These are phyloP conservation scores for Boletus insuetus DNA, from an alignment of 768 basidiomycete species.

Conservation along the genomic window DNA sequence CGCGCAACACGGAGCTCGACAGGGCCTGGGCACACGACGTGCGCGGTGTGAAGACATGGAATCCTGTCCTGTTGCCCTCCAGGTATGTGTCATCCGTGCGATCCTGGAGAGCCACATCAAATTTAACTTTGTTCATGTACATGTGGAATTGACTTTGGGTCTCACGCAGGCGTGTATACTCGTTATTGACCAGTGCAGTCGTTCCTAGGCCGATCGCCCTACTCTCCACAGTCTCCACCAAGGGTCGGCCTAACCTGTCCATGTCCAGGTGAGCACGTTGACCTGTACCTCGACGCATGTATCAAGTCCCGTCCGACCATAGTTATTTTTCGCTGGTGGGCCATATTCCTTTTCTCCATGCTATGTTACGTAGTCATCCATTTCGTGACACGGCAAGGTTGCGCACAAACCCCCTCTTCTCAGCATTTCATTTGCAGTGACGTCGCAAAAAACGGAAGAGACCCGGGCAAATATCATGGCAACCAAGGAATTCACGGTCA, in stretches of 20 bases:
- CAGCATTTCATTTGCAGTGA: slow-evolving; percentile 55
- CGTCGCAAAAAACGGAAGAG: slow-evolving; percentile 49
- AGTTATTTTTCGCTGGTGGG: slow-evolving; percentile 65
- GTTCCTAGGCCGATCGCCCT: slow-evolving; percentile 62
- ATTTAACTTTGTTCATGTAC: slow-evolving; percentile 14
- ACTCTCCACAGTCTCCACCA: slow-evolving; percentile 54
- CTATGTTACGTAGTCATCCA: slow-evolving; percentile 8
- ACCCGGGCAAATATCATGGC: slow-evolving; percentile 62
- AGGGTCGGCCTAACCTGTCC: slow-evolving; percentile 58
- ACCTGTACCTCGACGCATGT: slow-evolving; percentile 2
- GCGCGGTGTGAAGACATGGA: slow-evolving; percentile 42
- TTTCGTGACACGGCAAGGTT: slow-evolving; percentile 31
- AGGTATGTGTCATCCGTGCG: slow-evolving; percentile 24
- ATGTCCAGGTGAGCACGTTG: slow-evolving; percentile 54
- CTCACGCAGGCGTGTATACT: slow-evolving; percentile 38
- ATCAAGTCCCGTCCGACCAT: slow-evolving; percentile 7
- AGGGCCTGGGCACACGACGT: slow-evolving; percentile 31
- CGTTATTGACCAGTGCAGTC: slow-evolving; percentile 54
- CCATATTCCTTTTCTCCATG: slow-evolving; percentile 6
- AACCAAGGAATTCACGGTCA: slow-evolving; percentile 68
- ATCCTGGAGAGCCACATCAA: slow-evolving; percentile 7
- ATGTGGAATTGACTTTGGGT: slow-evolving; percentile 24
- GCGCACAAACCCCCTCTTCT: slow-evolving; percentile 65
- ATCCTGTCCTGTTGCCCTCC: slow-evolving; percentile 33
- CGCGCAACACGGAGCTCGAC: slow-evolving; percentile 13